Evolutionary conservation across 129 eudicot species (phyloP).

Genomic region (Sambucus nigra): DNA sequence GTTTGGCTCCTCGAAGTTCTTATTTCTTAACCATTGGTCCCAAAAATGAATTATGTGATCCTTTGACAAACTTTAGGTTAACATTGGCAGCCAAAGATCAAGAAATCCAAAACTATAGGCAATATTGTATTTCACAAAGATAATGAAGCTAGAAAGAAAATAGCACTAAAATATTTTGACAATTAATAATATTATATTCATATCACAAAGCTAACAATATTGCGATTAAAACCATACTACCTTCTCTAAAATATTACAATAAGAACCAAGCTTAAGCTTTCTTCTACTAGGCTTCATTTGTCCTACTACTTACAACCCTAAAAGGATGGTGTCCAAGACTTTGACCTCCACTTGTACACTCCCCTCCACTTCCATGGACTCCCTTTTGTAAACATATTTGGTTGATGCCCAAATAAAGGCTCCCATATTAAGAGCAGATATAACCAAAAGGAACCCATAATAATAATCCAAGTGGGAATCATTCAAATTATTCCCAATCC

Average conservation of each 20-base stretch:
- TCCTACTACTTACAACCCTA: constrained; percentile 34
- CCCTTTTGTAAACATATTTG: constrained; percentile 63
- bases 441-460: constrained; percentile 53
- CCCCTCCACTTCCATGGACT: constrained; percentile 32
- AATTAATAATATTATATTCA: no score
- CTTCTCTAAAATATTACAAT: background rate
- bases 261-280: background rate
- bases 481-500: constrained; percentile 83
- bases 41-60: no score
- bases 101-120: no score
- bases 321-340: constrained; percentile 25
- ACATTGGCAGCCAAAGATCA: no score
- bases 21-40: no score
- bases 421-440: constrained; percentile 52
- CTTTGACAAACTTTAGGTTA: no score
- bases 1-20: no score
- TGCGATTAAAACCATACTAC: background rate
- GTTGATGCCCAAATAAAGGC: constrained; percentile 56
- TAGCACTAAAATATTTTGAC: background rate
- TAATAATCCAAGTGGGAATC: constrained; percentile 75
- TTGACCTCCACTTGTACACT: constrained; percentile 38
- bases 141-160: no score
- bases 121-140: no score
- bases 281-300: background rate
- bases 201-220: background rate